These are phyloP conservation scores for Xylaria sp. DNA, from an alignment of 2,329 filamentous ascomycete species.

Conservation along the genomic window DNA sequence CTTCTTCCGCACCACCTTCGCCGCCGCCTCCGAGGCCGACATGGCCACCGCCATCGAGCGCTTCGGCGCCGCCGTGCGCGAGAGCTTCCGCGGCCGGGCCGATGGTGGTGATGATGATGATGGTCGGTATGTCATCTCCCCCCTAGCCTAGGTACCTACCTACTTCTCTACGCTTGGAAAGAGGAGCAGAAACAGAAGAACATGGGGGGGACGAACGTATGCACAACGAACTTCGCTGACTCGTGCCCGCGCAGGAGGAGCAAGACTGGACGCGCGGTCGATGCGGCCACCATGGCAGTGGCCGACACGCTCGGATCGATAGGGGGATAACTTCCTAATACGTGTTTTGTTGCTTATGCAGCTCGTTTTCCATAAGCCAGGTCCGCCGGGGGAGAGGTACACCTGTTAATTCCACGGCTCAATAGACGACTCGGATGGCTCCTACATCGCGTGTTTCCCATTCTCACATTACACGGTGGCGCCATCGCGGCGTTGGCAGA, in stretches of 20 bases:
- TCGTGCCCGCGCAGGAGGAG: not conserved
- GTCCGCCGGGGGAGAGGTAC: no score
- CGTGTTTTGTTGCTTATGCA: not conserved
- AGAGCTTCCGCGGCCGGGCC: constrained; percentile 49
- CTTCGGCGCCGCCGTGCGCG: constrained; percentile 74
- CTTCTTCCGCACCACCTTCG: constrained; percentile 91
- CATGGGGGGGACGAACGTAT: not conserved
- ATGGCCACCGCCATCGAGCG: constrained; percentile 74
- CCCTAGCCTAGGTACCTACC: not conserved
- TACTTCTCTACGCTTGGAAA: no score
- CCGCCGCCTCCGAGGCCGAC: constrained; percentile 71
- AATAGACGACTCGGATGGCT: no score
- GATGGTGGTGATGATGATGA: no score
- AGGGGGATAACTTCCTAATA: not conserved
- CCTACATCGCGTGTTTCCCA: no score
- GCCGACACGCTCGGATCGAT: not conserved
- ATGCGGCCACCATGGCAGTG: not conserved
- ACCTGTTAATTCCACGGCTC: no score
- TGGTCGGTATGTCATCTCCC: no score
- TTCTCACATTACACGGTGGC: no score
- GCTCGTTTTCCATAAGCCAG: no score
- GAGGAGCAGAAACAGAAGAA: no score
- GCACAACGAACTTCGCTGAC: no score
- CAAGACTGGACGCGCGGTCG: not conserved
- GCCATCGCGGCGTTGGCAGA: no score